Base-by-base conservation (phyloP, 768 basidiomycete species). In the Cystofilobasidium bisporidii region DNA sequence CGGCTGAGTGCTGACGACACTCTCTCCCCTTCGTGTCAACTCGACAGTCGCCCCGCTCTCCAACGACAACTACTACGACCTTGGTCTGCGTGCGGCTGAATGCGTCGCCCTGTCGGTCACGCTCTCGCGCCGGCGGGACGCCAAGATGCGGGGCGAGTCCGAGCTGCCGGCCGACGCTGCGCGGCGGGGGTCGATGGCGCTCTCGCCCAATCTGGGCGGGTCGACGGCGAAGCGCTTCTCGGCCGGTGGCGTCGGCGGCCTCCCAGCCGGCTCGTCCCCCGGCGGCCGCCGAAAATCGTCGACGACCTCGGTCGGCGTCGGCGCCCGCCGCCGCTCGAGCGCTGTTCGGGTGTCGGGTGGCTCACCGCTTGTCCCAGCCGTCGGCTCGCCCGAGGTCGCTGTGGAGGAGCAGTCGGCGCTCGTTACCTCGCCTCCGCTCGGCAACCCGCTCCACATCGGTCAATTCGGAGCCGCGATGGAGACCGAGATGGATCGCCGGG, bases 31-130 rank as follows among this genome's bases (percentile, higher is more conserved):
- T 28, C 14, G 15, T 58, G n/a, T 5, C 17, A 24, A 5, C 18
- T 32, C n/a, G 20, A 17, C 41, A 68, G 67, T 68, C 53, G 61
- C 67, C 18, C 67, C 67, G n/a, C 43, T 62, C 24, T 58, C 55
- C n/a, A 68, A 68, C 41, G 67, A 68, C 62, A 68, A 63, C 61
- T 68, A 68, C 55, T 68, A 63, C n/a, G 67, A 68, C 36, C 67
- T 68, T 33, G 68, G 68, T 14, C 68, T 69, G 26, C 55, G 68
- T 28, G 57, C 63, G 2, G 63, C 68, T 11, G 68, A 69, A 18
- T 59, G 57, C 47, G 55, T 69, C 40, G 63, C 68, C 6, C 68
- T 69, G 24, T 40, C 68, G 20, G 36, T 69, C 30, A 57, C 60
- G 11, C 60, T 61, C 26, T 61, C 66, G n/a, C 40, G 48, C 17